A percentile compares a stretch with the other conserved stretches of the same genome.
Conservation (phyloP, 495 filamentous ascomycete species). For the Penicillium cosmopolitanum region DNA sequence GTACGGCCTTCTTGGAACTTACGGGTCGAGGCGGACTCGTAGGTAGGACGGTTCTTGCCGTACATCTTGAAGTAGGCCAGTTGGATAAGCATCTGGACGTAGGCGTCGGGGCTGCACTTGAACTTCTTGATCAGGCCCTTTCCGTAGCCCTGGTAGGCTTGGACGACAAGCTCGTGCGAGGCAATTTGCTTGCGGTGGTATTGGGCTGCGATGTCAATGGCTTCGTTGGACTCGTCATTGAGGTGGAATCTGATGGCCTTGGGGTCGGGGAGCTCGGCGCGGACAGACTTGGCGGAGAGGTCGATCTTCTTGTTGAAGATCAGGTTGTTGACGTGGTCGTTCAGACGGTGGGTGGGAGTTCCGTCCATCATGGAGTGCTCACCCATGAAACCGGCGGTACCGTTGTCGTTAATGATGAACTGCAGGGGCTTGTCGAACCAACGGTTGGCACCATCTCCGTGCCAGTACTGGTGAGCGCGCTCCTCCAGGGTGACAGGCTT, state of each 20-base stretch:
- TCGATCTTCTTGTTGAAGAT: conserved; percentile 93
- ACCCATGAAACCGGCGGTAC: conserved; percentile 95
- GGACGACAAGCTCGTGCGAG: conserved; percentile 88
- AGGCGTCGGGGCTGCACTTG: conserved; percentile 96
- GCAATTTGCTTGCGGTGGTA: conserved; percentile 81
- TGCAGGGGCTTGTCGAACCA: conserved; percentile 99
- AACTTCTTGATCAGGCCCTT: conserved; percentile 99
- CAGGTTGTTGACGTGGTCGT: conserved; percentile 86
- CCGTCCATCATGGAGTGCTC: conserved; percentile 99
- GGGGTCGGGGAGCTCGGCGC: conserved; percentile 85
- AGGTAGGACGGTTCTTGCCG: conserved; percentile 95
- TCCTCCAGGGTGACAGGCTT: conserved; percentile 92
- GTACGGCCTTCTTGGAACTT: conserved; percentile 96
- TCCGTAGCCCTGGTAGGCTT: conserved; percentile 95
- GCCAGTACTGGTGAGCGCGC: conserved; percentile 96
- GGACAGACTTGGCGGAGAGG: conserved; percentile 71
- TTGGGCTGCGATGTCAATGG: conserved; percentile 73
- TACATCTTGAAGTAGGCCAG: conserved; percentile 99
- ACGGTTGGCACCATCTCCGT: conserved; percentile 92
- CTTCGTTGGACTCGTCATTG: conserved; percentile 67
- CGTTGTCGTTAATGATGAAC: conserved; percentile 98
- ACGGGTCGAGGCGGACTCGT: conserved; percentile 93
- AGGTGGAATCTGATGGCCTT: conserved; percentile 74
- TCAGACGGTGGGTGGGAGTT: conserved; percentile 93
- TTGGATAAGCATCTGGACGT: conserved; percentile 98